A percentile compares a stretch with the other conserved stretches of the same genome.
These are phyloP conservation scores for Globisporangium nagaii DNA, from an alignment of 352 stramenopile genomes.

Conservation along the genomic window DNA sequence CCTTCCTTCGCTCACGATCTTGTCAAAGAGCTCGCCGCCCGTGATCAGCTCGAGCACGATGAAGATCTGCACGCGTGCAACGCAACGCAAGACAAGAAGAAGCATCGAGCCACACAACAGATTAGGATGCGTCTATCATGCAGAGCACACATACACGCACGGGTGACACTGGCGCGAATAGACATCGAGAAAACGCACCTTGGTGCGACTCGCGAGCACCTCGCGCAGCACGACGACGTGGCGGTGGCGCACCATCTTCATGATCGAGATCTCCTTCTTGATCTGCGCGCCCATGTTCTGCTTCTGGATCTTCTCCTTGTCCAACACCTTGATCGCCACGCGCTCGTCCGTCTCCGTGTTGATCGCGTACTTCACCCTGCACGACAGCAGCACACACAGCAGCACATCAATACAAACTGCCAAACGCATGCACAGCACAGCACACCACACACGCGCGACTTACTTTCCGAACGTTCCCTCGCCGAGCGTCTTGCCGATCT, in stretches of 20 bases:
- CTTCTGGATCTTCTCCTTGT: constrained; percentile 98
- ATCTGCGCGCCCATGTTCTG: constrained; percentile 98
- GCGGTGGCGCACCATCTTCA: constrained; percentile 94
- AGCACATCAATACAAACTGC: not conserved
- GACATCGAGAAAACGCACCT: constrained; percentile 49
- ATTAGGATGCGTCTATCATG: no score
- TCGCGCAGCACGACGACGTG: constrained; percentile 87
- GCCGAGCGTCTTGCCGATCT: constrained; percentile 94
- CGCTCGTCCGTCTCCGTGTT: constrained; percentile 94
- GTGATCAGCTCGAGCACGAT: constrained; percentile 91
- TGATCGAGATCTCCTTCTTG: constrained; percentile 98
- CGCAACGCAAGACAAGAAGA: no score
- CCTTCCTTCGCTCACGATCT: constrained; percentile 94
- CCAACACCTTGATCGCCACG: constrained; percentile 97
- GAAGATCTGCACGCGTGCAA: constrained; percentile 92
- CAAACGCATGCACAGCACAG: constrained; percentile 1
- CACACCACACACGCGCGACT: constrained; percentile 22
- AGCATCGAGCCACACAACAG: no score
- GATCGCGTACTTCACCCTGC: constrained; percentile 91
- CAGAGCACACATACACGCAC: no score
- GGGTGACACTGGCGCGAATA: not conserved
- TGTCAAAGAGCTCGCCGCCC: constrained; percentile 92
- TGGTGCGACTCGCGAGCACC: constrained; percentile 92
- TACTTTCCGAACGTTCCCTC: constrained; percentile 97
- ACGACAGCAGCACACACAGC: not conserved